These are phyloP conservation scores for Vachellia pachyceras DNA, from an alignment of 306 rosid species.

Conservation along the genomic window DNA sequence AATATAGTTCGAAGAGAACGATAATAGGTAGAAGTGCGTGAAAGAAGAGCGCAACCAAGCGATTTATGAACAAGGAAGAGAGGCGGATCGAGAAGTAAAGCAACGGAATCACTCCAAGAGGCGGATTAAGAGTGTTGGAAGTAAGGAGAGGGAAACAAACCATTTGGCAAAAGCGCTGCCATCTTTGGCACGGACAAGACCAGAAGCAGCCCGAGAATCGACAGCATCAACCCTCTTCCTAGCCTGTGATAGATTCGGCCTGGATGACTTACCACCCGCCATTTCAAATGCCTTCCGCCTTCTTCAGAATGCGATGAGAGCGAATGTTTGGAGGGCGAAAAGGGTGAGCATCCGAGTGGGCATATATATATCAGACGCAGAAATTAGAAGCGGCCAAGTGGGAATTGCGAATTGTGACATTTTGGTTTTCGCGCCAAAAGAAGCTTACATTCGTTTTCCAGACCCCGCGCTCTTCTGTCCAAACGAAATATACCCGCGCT, in stretches of 20 bases:
- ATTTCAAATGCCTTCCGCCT: conserved; percentile 1
- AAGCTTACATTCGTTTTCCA: background rate
- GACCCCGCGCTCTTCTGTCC: background rate
- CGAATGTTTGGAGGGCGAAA: background rate
- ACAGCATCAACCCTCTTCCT: conserved; percentile 81
- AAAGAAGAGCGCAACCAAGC: background rate
- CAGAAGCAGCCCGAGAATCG: conserved; percentile 44
- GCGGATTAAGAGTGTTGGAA: background rate
- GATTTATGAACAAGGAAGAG: background rate
- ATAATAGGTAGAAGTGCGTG: background rate
- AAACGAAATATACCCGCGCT: no score
- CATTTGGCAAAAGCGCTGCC: conserved; percentile 94
- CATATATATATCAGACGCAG: background rate
- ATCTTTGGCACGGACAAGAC: conserved; percentile 74
- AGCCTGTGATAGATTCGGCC: conserved; percentile 53
- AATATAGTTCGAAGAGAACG: background rate
- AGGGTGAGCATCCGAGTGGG: background rate
- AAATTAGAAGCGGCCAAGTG: background rate
- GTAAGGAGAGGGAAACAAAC: conserved; percentile 31
- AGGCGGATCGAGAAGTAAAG: background rate
- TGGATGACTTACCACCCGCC: conserved; percentile 54
- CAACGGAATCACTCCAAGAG: background rate
- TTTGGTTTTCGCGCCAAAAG: conserved; percentile 21
- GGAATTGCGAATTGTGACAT: background rate
- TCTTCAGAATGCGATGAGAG: background rate